Conservation (phyloP, 139 green algal species). For the Tetradesmus lagerheimii region DNA sequence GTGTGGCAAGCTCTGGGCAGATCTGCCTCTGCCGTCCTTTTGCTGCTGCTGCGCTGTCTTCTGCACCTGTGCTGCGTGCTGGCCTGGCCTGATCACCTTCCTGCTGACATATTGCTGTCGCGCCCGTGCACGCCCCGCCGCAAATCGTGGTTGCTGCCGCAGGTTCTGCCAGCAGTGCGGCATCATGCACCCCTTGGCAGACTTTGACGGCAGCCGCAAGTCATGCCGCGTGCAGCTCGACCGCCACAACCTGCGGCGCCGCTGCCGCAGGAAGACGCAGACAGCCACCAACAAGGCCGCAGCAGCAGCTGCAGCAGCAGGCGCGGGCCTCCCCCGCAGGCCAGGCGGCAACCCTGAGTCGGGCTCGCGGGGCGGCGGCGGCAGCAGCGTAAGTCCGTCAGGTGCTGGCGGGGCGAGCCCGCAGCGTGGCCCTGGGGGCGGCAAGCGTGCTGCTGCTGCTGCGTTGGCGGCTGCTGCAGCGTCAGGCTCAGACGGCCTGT, state of each 20-base stretch:
- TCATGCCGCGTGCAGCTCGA: slow-evolving; percentile 73
- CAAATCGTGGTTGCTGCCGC: background rate
- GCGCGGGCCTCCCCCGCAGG: background rate
- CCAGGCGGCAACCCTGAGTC: background rate
- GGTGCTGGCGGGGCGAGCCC: background rate
- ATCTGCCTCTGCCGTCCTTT: background rate
- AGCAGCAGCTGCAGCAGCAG: background rate
- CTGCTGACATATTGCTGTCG: background rate
- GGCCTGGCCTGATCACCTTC: background rate
- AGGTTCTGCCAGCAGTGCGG: slow-evolving; percentile 82
- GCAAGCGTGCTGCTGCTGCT: slow-evolving; percentile 20
- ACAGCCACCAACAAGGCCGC: background rate
- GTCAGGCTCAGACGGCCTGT: background rate
- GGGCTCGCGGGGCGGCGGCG: background rate
- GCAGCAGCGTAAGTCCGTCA: slow-evolving; percentile 31
- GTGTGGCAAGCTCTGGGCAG: no score
- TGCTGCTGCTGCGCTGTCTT: background rate
- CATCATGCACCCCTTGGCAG: slow-evolving; percentile 77
- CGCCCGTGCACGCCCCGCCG: background rate
- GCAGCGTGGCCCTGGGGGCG: background rate
- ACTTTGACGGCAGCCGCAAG: slow-evolving; percentile 85
- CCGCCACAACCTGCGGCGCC: slow-evolving; percentile 42
- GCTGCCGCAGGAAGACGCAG: slow-evolving; percentile 34
- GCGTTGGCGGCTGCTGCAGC: slow-evolving; percentile 25
- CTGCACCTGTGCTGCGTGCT: background rate